Base-by-base conservation (phyloP, 1,139 yeast species). In the Suhomyces coccinellae region DNA sequence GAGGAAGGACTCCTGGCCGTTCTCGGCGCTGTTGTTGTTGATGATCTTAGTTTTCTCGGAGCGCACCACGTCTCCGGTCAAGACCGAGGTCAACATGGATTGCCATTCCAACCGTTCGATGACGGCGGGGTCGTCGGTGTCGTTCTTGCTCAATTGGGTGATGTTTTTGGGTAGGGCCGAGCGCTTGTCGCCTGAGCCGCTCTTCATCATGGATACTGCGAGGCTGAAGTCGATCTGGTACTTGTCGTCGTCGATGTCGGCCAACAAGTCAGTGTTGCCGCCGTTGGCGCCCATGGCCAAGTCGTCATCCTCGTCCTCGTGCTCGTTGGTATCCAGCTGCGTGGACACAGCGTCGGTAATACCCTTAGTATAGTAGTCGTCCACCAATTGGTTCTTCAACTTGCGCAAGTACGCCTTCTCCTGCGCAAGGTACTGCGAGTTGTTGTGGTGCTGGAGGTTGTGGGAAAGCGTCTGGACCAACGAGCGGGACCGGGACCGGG, bases 71-170 rank as follows among this genome's bases (percentile, higher is more conserved):
- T 93, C 99, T 52, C 99, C 98, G 2, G 95, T 91, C 33, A 93
- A 75, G 2, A 93, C 99, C 4, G 93, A 80, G 3, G 88, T 79
- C 38, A 93, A 73, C 97, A 93, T 89, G 0, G 95, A 82, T 63
- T 93, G 98, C 99, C 99, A 93, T 66, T 91, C 97, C 24, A 91
- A 73, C 40, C 99, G 73, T 61, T 90, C 98, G 26, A 83, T 63
- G 16, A 88, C 82, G 17, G 79, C 77, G 2, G 87, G 86, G 53
- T 85, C 87, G 44, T 79, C 75, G 8, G 74, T 74, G 31, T 67
- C 68, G 36, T 75, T 74, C 38, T 68, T 67, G 46, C 69, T 66
- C 36, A 78, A 57, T 38, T 72, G 67, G 26, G 78, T 71, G 37
- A 72, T 61, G 46, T 70, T 64, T 33, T 71, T 68, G 41, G 61